Conservation (phyloP, 2,329 filamentous ascomycete genomes). For the Arthrobotrys iridis region DNA sequence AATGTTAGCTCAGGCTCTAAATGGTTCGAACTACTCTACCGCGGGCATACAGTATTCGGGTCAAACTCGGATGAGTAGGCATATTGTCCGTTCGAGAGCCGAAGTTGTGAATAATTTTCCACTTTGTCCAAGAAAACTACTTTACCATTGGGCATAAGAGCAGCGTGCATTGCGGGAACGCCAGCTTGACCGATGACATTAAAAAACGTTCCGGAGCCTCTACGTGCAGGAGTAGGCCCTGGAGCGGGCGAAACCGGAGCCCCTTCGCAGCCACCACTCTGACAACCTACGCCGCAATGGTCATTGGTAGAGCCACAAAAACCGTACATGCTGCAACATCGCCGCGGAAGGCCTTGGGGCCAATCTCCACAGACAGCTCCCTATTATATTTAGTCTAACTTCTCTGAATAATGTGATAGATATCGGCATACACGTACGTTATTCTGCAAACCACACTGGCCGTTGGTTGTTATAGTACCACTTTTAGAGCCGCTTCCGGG, state of each 20-base stretch:
- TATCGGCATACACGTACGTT: neutral
- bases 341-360: constrained; percentile 62
- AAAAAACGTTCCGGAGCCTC: constrained; percentile 61
- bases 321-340: constrained; percentile 70
- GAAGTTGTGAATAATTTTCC: constrained; percentile 71
- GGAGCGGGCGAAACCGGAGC: constrained; percentile 64
- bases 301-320: constrained; percentile 62
- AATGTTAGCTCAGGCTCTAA: neutral
- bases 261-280: constrained; percentile 66
- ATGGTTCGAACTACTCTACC: constrained; percentile 55
- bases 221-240: constrained; percentile 60
- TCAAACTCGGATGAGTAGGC: constrained; percentile 72
- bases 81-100: constrained; percentile 66
- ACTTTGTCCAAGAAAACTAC: constrained; percentile 73
- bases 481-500: constrained; percentile 57
- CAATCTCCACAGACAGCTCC: constrained; percentile 67
- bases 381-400: neutral
- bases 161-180: constrained; percentile 73
- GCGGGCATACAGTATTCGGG: constrained; percentile 64
- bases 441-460: constrained; percentile 64
- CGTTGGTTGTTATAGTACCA: constrained; percentile 65
- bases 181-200: constrained; percentile 67
- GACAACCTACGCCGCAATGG: constrained; percentile 69
- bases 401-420: neutral
- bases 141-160: constrained; percentile 69